A percentile compares a stretch with the other conserved stretches of the same genome.
phyloP scores from a whole-genome alignment of 2,329 filamentous ascomycete genomes.

The Grosmannia serpens region DNA sequence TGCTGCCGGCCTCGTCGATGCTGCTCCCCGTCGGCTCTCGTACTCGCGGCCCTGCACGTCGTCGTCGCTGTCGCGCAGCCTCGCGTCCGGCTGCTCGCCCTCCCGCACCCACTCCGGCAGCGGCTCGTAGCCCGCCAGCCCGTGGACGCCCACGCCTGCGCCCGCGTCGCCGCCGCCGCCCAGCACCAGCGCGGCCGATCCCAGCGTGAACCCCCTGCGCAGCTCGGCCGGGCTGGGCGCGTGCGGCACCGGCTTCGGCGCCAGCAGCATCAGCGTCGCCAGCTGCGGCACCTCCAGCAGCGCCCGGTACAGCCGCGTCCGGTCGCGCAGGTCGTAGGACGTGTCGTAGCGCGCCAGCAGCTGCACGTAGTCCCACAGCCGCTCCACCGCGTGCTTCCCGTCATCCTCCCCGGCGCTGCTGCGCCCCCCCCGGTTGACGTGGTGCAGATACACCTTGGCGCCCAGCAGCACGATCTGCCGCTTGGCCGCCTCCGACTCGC shows the following conservation, averaged over 20 bases:
- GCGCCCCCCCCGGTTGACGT: conserved; percentile 48
- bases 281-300: conserved; percentile 76
- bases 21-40: conserved; percentile 25
- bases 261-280: conserved; percentile 79
- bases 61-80: conserved; percentile 51
- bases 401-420: neutral
- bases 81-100: conserved; percentile 68
- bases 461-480: conserved; percentile 84
- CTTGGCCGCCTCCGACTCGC: conserved; percentile 77
- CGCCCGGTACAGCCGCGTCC: conserved; percentile 76
- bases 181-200: conserved; percentile 75
- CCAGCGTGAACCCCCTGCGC: conserved; percentile 65
- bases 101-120: conserved; percentile 77
- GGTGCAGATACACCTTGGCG: conserved; percentile 92
- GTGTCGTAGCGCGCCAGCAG: conserved; percentile 84
- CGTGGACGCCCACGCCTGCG: conserved; percentile 44
- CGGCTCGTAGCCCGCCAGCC: conserved; percentile 65
- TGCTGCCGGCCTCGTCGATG: conserved; percentile 39
- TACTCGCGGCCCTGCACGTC: conserved; percentile 22
- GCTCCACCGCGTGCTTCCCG: conserved; percentile 53
- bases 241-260: conserved; percentile 87
- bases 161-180: conserved; percentile 31
- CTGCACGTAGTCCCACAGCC: conserved; percentile 75
- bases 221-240: conserved; percentile 80
- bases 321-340: conserved; percentile 89